phyloP scores from a whole-genome alignment of 257 asterid species.

The Forsythia viridissima region DNA sequence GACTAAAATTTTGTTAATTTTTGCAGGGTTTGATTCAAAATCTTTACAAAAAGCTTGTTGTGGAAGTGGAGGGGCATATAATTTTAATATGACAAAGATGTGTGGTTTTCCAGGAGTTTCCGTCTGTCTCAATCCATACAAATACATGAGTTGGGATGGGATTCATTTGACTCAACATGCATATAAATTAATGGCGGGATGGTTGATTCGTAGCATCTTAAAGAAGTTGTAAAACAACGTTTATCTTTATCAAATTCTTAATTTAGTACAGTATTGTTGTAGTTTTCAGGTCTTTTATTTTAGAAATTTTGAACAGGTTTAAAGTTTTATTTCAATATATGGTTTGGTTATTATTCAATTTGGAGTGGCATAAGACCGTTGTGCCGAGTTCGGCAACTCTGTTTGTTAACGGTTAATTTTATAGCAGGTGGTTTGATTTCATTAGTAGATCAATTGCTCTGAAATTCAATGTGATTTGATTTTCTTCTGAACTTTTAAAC shows the following conservation, averaged over 20 bases:
- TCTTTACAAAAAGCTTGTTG: constrained; percentile 21
- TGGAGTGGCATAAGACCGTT: too few species aligned
- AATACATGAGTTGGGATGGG: background rate
- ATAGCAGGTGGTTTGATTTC: too few species aligned
- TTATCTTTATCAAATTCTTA: too few species aligned
- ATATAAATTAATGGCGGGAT: background rate
- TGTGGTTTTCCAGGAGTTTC: background rate
- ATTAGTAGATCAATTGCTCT: too few species aligned
- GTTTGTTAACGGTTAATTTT: too few species aligned
- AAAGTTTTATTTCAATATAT: background rate
- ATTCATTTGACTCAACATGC: background rate
- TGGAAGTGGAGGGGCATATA: constrained; percentile 29
- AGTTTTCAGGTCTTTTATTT: background rate
- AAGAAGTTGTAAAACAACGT: constrained; percentile 3
- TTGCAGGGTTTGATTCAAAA: constrained; percentile 14
- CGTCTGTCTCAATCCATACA: background rate
- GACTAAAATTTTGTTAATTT: background rate
- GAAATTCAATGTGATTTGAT: accelerated
- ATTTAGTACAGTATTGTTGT: background rate
- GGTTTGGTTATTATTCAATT: background rate
- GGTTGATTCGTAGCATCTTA: constrained; percentile 16
- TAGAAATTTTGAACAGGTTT: background rate
- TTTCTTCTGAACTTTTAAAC: too few species aligned
- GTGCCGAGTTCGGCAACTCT: too few species aligned
- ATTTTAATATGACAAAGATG: constrained; percentile 19